Conservation (phyloP, 1,284 basidiomycete genomes). For the Leccinum pallidistipes region DNA sequence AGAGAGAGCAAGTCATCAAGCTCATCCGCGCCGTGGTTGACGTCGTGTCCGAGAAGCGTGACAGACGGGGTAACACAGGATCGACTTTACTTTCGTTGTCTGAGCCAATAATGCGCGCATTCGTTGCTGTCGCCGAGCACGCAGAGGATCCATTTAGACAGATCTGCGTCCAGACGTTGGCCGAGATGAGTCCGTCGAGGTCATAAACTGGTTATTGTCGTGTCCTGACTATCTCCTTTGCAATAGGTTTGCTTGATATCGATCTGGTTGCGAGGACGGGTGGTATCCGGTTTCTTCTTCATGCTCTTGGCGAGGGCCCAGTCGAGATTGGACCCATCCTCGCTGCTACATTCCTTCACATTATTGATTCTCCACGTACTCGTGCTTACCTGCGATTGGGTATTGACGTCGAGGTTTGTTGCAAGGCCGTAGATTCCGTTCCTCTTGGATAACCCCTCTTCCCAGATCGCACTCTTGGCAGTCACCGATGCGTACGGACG, state of each 20-base stretch:
- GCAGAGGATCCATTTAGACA: conserved; percentile 86
- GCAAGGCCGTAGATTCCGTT: conserved; percentile 11
- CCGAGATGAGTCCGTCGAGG: conserved; percentile 76
- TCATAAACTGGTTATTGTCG: conserved; percentile 9
- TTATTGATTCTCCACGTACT: conserved; percentile 85
- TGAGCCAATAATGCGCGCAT: conserved; percentile 79
- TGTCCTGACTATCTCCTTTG: conserved; percentile 15
- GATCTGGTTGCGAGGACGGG: conserved; percentile 81
- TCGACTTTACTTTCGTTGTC: conserved; percentile 58
- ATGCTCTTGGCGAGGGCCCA: conserved; percentile 87
- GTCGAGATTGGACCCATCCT: conserved; percentile 83
- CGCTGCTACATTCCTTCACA: conserved; percentile 81
- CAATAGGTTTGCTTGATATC: conserved; percentile 78
- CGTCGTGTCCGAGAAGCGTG: conserved; percentile 57
- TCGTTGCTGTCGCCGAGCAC: conserved; percentile 93
- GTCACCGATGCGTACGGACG: conserved; percentile 92
- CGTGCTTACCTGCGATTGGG: conserved; percentile 81
- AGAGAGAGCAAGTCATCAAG: conserved; percentile 95
- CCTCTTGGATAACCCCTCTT: conserved; percentile 3
- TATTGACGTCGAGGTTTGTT: conserved; percentile 83
- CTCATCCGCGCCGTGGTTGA: conserved; percentile 85
- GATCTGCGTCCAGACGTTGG: conserved; percentile 86
- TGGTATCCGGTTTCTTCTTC: conserved; percentile 85
- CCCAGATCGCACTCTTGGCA: conserved; percentile 78
- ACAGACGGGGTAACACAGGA: conserved; percentile 44